Conservation (phyloP, 371 early-diverging fungal genomes). For the Mortierella sp. region DNA sequence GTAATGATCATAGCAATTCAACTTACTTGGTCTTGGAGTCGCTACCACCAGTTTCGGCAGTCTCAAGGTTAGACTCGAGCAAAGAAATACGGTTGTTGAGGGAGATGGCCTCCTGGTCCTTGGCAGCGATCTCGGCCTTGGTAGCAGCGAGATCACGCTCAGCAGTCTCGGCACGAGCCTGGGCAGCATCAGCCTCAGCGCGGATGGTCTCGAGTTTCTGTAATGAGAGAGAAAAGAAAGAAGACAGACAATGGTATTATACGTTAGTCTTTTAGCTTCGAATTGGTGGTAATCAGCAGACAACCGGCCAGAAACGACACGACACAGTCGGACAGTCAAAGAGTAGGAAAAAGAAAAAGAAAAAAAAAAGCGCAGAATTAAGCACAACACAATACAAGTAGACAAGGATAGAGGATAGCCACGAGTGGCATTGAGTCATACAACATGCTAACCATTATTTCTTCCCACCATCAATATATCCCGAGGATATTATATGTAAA, state of each 20-base stretch:
- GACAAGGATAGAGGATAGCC: too few relatives aligned
- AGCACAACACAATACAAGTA: too few relatives aligned
- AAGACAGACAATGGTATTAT: too few relatives aligned
- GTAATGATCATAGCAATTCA: not conserved
- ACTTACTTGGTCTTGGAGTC: slow-evolving; percentile 50
- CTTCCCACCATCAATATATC: too few relatives aligned
- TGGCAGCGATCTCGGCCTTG: slow-evolving; percentile 67
- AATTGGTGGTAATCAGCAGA: too few relatives aligned
- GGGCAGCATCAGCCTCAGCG: slow-evolving; percentile 78
- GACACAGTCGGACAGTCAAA: too few relatives aligned
- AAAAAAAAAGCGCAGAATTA: slow-evolving; percentile 7
- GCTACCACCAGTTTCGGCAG: slow-evolving; percentile 63
- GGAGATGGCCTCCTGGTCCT: slow-evolving; percentile 58
- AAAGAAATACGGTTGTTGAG: slow-evolving; percentile 72
- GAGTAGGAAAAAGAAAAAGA: too few relatives aligned
- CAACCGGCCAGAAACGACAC: too few relatives aligned
- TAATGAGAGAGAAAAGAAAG: not conserved
- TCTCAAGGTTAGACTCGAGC: slow-evolving; percentile 79
- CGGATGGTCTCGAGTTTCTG: slow-evolving; percentile 60
- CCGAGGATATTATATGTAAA: too few relatives aligned
- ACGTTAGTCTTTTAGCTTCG: too few relatives aligned
- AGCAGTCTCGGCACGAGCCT: slow-evolving; percentile 75
- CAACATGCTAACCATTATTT: too few relatives aligned
- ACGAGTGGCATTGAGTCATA: too few relatives aligned
- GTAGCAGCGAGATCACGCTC: slow-evolving; percentile 74